Conservation (phyloP, 805 yeast species). For the Saturnispora mendoncae region DNA sequence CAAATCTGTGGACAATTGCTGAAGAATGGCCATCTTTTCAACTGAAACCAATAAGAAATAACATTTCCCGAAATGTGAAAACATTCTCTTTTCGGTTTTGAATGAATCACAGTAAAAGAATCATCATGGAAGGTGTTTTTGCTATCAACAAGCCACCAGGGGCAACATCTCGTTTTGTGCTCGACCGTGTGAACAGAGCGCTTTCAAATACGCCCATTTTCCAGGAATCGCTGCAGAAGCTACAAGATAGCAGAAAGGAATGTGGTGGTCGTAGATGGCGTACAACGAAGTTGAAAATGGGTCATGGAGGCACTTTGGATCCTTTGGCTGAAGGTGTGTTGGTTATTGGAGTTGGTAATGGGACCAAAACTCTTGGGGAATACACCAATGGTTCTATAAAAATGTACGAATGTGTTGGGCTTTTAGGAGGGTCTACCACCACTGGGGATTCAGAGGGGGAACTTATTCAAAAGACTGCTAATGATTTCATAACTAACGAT, state of each 20-base stretch:
- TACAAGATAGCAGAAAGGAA: slow-evolving; percentile 38
- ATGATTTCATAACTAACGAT: slow-evolving; percentile 48
- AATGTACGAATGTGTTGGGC: slow-evolving; percentile 73
- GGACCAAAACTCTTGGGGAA: slow-evolving; percentile 72
- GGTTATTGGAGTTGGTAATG: slow-evolving; percentile 85
- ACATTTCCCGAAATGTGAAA: no score
- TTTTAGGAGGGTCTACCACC: slow-evolving; percentile 84
- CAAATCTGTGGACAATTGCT: slow-evolving; percentile 50
- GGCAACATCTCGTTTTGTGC: slow-evolving; percentile 65
- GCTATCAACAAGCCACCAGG: slow-evolving; percentile 90
- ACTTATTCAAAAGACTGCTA: slow-evolving; percentile 48
- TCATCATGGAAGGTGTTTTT: slow-evolving; percentile 78
- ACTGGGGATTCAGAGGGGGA: slow-evolving; percentile 93
- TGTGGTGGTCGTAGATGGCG: slow-evolving; percentile 47
- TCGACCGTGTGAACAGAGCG: slow-evolving; percentile 53
- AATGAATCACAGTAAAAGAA: not conserved
- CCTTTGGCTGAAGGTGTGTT: slow-evolving; percentile 93
- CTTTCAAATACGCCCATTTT: slow-evolving; percentile 56
- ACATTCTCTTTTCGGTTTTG: not conserved
- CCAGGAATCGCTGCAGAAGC: slow-evolving; percentile 41
- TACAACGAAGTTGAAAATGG: slow-evolving; percentile 49
- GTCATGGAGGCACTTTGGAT: slow-evolving; percentile 97
- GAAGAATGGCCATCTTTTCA: slow-evolving; percentile 35
- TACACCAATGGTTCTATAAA: slow-evolving; percentile 71
- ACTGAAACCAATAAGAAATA: not conserved